A percentile compares a stretch with the other conserved stretches of the same genome.
These are phyloP conservation scores for Colletotrichum australisinense DNA, from an alignment of 2,329 filamentous ascomycete genomes.

Conservation along the genomic window DNA sequence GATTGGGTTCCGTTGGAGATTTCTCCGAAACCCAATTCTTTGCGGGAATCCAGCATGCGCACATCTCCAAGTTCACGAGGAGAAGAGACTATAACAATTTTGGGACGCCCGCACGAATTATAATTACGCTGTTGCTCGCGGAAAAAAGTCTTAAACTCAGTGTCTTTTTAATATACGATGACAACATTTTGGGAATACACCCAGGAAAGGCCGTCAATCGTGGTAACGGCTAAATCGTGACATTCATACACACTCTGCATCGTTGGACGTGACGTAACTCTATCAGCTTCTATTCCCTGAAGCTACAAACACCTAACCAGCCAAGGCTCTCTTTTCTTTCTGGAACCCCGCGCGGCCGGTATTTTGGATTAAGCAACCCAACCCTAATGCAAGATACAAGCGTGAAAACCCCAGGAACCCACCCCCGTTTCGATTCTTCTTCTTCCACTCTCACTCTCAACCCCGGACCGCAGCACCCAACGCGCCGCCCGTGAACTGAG, in stretches of 20 bases:
- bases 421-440: slow-evolving; percentile 19
- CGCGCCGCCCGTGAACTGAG: slow-evolving; percentile 85
- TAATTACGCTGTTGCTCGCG: neutral
- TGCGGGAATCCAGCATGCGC: too few relatives aligned
- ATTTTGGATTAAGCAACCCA: slow-evolving; percentile 37
- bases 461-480: slow-evolving; percentile 76
- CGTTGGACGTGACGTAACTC: slow-evolving; percentile 28
- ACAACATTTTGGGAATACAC: too few relatives aligned
- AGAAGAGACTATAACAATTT: neutral
- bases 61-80: too few relatives aligned
- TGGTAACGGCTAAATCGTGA: slow-evolving; percentile 5
- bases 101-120: neutral
- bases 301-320: slow-evolving; percentile 37
- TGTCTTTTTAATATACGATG: neutral
- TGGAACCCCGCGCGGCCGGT: slow-evolving; percentile 35
- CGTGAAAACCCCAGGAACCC: slow-evolving; percentile 30
- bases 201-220: too few relatives aligned
- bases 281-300: slow-evolving; percentile 38
- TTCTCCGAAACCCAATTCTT: too few relatives aligned
- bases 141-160: neutral
- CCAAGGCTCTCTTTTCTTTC: slow-evolving; percentile 25
- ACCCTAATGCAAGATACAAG: slow-evolving; percentile 39
- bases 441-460: slow-evolving; percentile 47
- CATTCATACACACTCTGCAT: slow-evolving; percentile 13
- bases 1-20: too few relatives aligned